Conservation (phyloP, 176 grass and related monocot species). For the Rhynchospora breviuscula region DNA sequence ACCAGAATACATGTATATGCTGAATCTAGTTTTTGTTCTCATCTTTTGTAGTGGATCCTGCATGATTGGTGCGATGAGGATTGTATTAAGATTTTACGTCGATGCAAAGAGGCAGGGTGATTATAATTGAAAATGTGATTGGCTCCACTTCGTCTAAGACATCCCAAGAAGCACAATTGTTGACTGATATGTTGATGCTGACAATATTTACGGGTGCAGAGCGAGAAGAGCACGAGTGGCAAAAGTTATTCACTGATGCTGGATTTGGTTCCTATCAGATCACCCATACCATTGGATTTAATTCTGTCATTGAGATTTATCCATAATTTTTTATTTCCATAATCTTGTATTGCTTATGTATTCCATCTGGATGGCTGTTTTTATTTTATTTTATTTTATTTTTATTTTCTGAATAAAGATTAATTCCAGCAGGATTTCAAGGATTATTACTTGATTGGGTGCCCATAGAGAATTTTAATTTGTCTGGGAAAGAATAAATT, state of each 20-base stretch:
- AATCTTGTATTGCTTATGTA: neutral
- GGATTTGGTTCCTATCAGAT: slow-evolving; percentile 51
- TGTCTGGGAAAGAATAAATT: too few species aligned
- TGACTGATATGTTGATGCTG: slow-evolving; percentile 50
- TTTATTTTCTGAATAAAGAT: neutral
- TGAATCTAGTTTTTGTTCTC: neutral
- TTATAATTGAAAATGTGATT: slow-evolving; percentile 60
- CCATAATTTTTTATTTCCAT: slow-evolving; percentile 7
- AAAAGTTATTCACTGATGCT: slow-evolving; percentile 38
- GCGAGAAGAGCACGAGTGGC: slow-evolving; percentile 39
- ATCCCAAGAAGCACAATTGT: slow-evolving; percentile 40
- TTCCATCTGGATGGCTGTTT: neutral
- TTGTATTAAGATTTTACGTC: slow-evolving; percentile 41
- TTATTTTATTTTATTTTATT: neutral
- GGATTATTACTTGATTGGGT: too few species aligned
- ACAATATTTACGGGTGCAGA: slow-evolving; percentile 20
- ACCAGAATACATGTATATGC: neutral
- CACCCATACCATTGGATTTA: slow-evolving; percentile 19
- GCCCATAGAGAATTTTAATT: too few species aligned
- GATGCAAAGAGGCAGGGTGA: slow-evolving; percentile 49
- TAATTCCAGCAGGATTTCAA: neutral
- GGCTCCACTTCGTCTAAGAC: slow-evolving; percentile 18
- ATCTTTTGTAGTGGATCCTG: slow-evolving; percentile 32
- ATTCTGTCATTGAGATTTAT: slow-evolving; percentile 51
- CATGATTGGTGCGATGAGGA: slow-evolving; percentile 42